phyloP scores from a whole-genome alignment of 129 eudicot genomes.

The Tagetes patula region DNA sequence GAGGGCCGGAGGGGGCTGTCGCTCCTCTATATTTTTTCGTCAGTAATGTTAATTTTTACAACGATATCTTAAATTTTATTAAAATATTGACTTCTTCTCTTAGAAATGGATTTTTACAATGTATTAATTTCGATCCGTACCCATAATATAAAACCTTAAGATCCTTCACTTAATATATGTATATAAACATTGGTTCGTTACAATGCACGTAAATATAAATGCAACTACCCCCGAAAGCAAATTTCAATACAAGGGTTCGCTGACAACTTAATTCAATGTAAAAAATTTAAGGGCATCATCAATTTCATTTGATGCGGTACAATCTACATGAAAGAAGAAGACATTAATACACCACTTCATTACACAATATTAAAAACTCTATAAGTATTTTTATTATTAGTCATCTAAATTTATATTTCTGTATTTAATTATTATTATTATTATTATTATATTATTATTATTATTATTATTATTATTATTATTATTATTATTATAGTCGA shows the following conservation, averaged over 20 bases:
- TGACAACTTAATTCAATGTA: slow-evolving; percentile 43
- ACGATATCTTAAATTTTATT: too few species aligned
- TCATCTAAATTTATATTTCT: background rate
- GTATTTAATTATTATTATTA: background rate
- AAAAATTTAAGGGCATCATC: slow-evolving; percentile 34
- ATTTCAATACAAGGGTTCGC: slow-evolving; percentile 29
- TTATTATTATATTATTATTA: too few species aligned
- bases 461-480: too few species aligned
- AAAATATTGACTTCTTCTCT: too few species aligned
- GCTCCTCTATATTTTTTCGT: too few species aligned
- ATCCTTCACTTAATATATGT: background rate
- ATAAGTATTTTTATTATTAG: background rate
- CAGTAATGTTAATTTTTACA: too few species aligned
- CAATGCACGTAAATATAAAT: slow-evolving; percentile 22
- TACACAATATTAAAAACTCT: background rate
- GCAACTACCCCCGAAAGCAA: slow-evolving; percentile 28
- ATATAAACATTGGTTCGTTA: background rate
- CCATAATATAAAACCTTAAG: too few species aligned
- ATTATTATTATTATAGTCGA: too few species aligned
- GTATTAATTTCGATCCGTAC: too few species aligned
- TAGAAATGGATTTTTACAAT: too few species aligned
- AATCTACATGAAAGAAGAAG: slow-evolving; percentile 23
- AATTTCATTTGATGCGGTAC: slow-evolving; percentile 31
- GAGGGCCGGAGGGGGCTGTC: too few species aligned
- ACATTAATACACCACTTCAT: slow-evolving; percentile 3